phyloP scores from a whole-genome alignment of 2,329 filamentous ascomycete genomes.

The Alternaria hordeiaustralica region DNA sequence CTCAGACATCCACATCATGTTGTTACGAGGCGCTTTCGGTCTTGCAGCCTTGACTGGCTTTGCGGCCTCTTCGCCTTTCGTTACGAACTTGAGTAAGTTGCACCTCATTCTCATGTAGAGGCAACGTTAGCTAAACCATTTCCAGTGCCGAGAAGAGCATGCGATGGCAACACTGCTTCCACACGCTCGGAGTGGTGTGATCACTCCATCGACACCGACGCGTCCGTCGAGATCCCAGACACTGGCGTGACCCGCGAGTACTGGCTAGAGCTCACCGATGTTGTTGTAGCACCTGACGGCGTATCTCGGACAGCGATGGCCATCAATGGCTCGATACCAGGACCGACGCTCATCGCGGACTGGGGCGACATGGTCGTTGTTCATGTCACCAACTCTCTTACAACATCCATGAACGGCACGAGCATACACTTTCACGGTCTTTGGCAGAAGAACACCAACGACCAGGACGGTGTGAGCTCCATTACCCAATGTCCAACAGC shows the following conservation, averaged over 20 bases:
- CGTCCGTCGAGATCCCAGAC: conserved; percentile 48
- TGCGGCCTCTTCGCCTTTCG: background rate
- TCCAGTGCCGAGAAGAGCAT: conserved; percentile 23
- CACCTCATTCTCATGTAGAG: background rate
- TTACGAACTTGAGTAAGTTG: background rate
- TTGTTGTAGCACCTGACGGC: conserved; percentile 61
- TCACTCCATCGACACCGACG: conserved; percentile 48
- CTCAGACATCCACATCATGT: background rate
- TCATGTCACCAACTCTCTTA: conserved; percentile 43
- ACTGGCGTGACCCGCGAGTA: conserved; percentile 63
- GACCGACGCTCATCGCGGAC: conserved; percentile 52
- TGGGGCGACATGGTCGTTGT: conserved; percentile 50
- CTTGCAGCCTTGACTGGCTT: background rate
- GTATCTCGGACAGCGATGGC: conserved; percentile 49
- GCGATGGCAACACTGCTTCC: conserved; percentile 40
- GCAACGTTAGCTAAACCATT: background rate
- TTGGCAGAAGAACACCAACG: conserved; percentile 40
- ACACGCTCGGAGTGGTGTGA: conserved; percentile 53
- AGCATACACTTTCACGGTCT: conserved; percentile 44
- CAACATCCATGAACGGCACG: conserved; percentile 36
- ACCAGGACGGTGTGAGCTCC: conserved; percentile 38
- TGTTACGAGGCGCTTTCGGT: background rate
- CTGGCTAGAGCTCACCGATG: conserved; percentile 52
- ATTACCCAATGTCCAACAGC: conserved; percentile 44
- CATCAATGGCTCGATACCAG: conserved; percentile 54